Percentiles rank a stretch among this genome's conserved stretches.
These are phyloP conservation scores for Carex littledalei DNA, from an alignment of 176 grass and related monocot species.

Conservation along the genomic window DNA sequence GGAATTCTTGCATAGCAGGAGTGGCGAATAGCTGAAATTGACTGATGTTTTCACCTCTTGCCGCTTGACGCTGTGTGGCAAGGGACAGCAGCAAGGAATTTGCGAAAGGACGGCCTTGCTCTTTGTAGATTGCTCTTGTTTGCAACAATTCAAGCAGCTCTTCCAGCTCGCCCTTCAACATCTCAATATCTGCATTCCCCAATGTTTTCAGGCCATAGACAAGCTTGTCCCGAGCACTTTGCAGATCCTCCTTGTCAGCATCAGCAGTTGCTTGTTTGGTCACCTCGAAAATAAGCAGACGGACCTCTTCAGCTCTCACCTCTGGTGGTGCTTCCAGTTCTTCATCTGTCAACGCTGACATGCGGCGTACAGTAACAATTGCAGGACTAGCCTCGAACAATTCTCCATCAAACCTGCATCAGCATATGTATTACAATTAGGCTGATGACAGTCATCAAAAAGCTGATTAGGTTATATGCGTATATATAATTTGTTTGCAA, in stretches of 20 bases:
- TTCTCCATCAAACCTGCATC: not conserved
- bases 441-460: too few relatives aligned
- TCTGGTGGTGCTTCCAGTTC: too few relatives aligned
- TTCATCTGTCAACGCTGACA: too few relatives aligned
- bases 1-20: not conserved
- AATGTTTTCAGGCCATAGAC: too few relatives aligned
- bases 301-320: slow-evolving; percentile 9
- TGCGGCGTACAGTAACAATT: not conserved
- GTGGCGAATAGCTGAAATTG: not conserved
- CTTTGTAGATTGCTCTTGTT: not conserved
- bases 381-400: too few relatives aligned
- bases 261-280: not conserved
- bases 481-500: not conserved
- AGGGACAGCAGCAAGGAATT: not conserved
- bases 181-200: too few relatives aligned
- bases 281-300: not conserved
- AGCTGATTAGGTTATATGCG: too few relatives aligned
- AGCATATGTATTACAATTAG: not conserved
- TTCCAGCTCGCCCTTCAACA: not conserved
- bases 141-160: not conserved
- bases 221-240: not conserved
- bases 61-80: not conserved
- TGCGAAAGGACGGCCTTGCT: not conserved
- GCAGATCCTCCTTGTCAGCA: not conserved
- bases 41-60: not conserved